Evolutionary conservation across 2,329 filamentous ascomycete genomes (phyloP), one percentile per base, ranked within the genome.

Genomic region (Nothophaeocryptopus gaeumannii): DNA sequence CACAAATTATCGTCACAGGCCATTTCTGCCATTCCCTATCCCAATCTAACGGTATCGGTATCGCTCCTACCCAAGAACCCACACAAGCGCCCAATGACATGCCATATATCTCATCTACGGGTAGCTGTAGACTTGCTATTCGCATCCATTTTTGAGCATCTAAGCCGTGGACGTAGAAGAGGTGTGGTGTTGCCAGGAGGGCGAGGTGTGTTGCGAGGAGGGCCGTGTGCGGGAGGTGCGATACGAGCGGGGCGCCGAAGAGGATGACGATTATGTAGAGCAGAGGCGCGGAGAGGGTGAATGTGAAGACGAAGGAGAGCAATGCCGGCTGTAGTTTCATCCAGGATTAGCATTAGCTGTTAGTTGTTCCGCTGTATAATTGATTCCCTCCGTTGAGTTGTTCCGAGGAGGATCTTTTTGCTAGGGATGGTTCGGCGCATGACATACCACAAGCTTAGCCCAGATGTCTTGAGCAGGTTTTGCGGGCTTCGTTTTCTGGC

Each of bases 1-100:
- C 93, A 2, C 81, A 83, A 4, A 97, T 72, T 51, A 99, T 87
- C 0, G 93, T 99, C 40, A 97, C 85, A 0, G 93, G 93, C 88
- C 92, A 99, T 69, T 86, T 88, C 80, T 99, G 93, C 93, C 93
- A 99, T 61, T 95, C 90, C n/a, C 93, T 84, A 69, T 99, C 93
- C 92, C 92, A 97, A 69, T 99, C 93, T 59, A 99, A 75, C 2
- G 93, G 93, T 61, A 99, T 97, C 0, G 95, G 93, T 45, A 97
- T 83, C 7, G 93, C 93, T 3, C 93, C 93, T 36, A 96, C 73
- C 93, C 93, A 97, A 35, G 89, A 89, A 5, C 93, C 93, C 1
- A 92, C 63, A 20, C 86, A 74, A 0, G 83, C 84, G 5, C 93
- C 93, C n/a, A 91, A 70, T 8, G 89, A 78, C 1, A 83, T 89